A percentile compares a stretch with the other conserved stretches of the same genome.
Evolutionary conservation across 2,329 filamentous ascomycete species (phyloP).

Genomic region (Sarocladium brachiariae): DNA sequence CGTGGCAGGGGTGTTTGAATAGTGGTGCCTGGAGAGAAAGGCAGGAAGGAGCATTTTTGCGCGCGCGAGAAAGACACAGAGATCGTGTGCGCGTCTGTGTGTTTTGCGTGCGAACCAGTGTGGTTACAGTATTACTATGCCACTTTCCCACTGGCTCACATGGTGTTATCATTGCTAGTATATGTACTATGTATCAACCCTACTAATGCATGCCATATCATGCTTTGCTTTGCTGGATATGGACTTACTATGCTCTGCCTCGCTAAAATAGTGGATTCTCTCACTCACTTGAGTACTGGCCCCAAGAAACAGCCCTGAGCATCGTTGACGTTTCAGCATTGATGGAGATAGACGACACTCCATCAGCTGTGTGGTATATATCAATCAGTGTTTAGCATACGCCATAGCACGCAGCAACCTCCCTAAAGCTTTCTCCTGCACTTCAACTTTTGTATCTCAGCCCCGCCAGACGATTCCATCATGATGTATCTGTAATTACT

Average conservation of each 20-base stretch:
- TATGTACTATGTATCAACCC: too few relatives aligned
- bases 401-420: not conserved
- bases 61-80: too few relatives aligned
- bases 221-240: not conserved
- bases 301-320: not conserved
- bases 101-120: too few relatives aligned
- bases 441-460: not conserved
- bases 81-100: too few relatives aligned
- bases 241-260: not conserved
- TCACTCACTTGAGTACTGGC: not conserved
- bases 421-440: not conserved
- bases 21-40: not conserved
- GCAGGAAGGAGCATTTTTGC: not conserved
- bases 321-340: slow-evolving; percentile 3
- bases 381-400: not conserved
- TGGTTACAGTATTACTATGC: too few relatives aligned
- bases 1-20: not conserved
- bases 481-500: not conserved
- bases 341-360: too few relatives aligned
- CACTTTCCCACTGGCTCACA: too few relatives aligned
- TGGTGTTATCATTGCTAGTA: too few relatives aligned
- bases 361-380: too few relatives aligned
- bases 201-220: not conserved
- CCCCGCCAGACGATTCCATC: too few relatives aligned
- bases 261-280: not conserved